Evolutionary conservation across 1,284 basidiomycete species (phyloP).

Genomic region (Apiotrichum siamense): DNA sequence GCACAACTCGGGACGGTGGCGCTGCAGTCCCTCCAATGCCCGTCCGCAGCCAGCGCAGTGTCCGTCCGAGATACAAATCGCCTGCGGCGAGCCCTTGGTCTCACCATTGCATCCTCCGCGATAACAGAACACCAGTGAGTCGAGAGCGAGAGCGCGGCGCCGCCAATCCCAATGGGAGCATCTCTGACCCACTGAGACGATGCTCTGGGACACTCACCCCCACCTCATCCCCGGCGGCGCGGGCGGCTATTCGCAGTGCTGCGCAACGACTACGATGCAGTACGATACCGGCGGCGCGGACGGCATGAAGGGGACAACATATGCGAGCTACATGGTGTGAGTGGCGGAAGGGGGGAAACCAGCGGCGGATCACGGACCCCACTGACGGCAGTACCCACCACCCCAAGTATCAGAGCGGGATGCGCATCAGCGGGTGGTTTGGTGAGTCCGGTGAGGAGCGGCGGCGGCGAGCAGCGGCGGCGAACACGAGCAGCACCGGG

Average conservation of each 20-base stretch:
- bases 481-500: too few relatives aligned
- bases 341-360: background rate
- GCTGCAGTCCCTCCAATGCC: too few relatives aligned
- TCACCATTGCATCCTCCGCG: too few relatives aligned
- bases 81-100: too few relatives aligned
- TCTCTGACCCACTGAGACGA: too few relatives aligned
- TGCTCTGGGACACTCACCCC: background rate
- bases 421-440: background rate
- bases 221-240: background rate
- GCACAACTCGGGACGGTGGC: too few relatives aligned
- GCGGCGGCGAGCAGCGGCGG: too few relatives aligned
- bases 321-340: background rate
- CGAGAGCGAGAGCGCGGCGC: too few relatives aligned
- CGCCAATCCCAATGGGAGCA: too few relatives aligned
- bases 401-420: background rate
- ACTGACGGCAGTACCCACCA: background rate
- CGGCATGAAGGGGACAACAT: background rate
- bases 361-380: background rate
- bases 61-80: too few relatives aligned
- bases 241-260: background rate
- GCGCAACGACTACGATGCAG: background rate
- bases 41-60: too few relatives aligned
- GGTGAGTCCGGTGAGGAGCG: background rate
- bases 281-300: background rate
- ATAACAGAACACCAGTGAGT: too few relatives aligned